Evolutionary conservation across 176 grass and related monocot genomes (phyloP).

Genomic region (Rhipidocladum racemiflorum): DNA sequence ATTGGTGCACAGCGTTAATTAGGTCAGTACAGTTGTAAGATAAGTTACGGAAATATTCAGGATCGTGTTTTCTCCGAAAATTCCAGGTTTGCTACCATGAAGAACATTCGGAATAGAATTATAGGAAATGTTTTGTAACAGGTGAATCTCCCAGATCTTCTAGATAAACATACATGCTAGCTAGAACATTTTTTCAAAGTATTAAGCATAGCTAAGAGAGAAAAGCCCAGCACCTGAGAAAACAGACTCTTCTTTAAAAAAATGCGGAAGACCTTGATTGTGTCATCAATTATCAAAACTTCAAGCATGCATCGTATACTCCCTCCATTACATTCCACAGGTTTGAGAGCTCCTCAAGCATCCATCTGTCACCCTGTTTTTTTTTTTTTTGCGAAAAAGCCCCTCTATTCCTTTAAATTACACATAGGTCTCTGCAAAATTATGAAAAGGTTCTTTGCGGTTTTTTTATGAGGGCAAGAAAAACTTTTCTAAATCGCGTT

Average conservation of each 20-base stretch:
- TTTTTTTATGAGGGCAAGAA: no score
- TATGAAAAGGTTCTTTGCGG: no score
- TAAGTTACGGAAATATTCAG: not conserved
- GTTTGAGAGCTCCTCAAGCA: no score
- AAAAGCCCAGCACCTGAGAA: not conserved
- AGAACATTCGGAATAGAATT: not conserved
- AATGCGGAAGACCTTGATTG: not conserved
- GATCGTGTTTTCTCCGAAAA: not conserved
- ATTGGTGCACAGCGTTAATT: not conserved
- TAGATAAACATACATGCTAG: not conserved
- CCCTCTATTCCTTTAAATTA: no score
- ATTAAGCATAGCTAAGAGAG: no score
- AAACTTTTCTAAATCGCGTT: no score
- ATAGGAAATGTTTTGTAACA: not conserved
- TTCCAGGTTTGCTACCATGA: not conserved
- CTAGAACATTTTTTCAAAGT: not conserved
- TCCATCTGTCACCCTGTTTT: no score
- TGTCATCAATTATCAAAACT: constrained; percentile 1
- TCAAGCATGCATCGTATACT: not conserved
- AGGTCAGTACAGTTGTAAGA: not conserved
- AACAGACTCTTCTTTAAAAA: not conserved
- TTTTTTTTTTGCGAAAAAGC: no score
- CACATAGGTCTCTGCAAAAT: no score
- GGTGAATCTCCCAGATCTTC: not conserved
- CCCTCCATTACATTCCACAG: no score